Evolutionary conservation across 208 protist genomes (phyloP).

Genomic region (Acanthamoeba triangularis): DNA sequence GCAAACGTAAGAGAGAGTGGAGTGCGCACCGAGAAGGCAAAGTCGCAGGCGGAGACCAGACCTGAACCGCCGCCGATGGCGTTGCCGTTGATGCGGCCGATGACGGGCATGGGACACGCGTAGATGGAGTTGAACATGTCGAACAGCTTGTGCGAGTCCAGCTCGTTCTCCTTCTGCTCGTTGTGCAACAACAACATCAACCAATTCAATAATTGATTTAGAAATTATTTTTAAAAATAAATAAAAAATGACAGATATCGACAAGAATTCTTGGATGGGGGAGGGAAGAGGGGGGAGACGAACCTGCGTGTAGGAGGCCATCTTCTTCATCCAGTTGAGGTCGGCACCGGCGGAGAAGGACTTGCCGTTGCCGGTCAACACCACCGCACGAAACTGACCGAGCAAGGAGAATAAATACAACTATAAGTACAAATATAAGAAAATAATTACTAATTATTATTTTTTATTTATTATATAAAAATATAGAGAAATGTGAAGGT

Average conservation of each 20-base stretch:
- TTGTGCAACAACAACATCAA: not conserved
- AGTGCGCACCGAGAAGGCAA: conserved; percentile 72
- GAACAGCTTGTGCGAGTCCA: conserved; percentile 75
- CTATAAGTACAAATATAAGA: not conserved
- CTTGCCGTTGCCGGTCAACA: conserved; percentile 74
- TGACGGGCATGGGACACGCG: conserved; percentile 78
- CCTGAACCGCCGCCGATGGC: conserved; percentile 82
- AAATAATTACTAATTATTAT: too few relatives aligned
- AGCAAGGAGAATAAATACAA: not conserved
- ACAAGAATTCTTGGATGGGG: not conserved
- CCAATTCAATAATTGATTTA: too few relatives aligned
- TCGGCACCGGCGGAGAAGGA: conserved; percentile 85
- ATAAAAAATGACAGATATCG: not conserved
- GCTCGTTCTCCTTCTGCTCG: conserved; percentile 62
- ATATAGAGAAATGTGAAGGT: too few relatives aligned
- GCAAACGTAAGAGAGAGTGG: not conserved
- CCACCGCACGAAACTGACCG: conserved; percentile 27
- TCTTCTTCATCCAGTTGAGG: conserved; percentile 83
- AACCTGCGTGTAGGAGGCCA: conserved; percentile 56
- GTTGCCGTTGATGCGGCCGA: conserved; percentile 79
- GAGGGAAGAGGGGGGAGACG: not conserved
- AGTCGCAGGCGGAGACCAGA: conserved; percentile 80
- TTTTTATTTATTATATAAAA: too few relatives aligned
- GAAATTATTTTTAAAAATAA: too few relatives aligned
- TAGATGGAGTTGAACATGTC: conserved; percentile 79